Base-by-base conservation (phyloP, 164 flowering plant species). In the Chimonanthus salicifolius region DNA sequence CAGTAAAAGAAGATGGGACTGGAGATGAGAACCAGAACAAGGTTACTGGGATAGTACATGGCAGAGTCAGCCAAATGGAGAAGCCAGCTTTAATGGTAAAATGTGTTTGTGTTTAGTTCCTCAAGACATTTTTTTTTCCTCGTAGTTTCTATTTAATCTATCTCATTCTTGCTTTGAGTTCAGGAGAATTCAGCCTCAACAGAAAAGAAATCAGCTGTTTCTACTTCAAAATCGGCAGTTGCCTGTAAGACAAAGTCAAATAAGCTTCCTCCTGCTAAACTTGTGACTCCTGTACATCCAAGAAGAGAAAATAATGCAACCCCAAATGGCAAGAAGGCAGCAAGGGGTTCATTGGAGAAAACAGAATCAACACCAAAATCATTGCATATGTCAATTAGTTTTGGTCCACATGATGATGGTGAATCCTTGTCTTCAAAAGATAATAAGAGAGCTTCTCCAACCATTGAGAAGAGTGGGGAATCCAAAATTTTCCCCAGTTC, bases 341-440 rank as follows among this genome's bases (percentile, higher is more conserved):
- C 75, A 62, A 77, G 64, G 47, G 80, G 77, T 62, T 58, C 69
- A 5, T 68, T 63, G 60, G 78, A 81, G 60, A 84, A 81, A 67
- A 85, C 71, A 77, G 77, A 75, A 77, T 72, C 76, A 45, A 74
- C 75, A 21, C 78, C 84, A 74, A 88, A 73, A 73, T 80, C 90
- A n/a, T 80, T 89, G 73, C 89, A 91, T 71, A 85, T 85, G 92
- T 90, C 97, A 8, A 78, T 89, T 69, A 86, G 77, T 79, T 82
- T 82, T 44, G 72, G 81, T 74, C 76, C 77, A n/a, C 78, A 87
- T 75, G 66, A 49, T 63, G 68, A 71, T 58, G 72, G 49, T 47
- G 82, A 80, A 76, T 76, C 74, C 73, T 33, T 33, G 33, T 10
- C 75, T 10, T 54, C 75, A 4, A 45, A 33, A 6, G 45, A 43